Conservation (phyloP, 2,329 filamentous ascomycete genomes). For the Xylaria sp. region DNA sequence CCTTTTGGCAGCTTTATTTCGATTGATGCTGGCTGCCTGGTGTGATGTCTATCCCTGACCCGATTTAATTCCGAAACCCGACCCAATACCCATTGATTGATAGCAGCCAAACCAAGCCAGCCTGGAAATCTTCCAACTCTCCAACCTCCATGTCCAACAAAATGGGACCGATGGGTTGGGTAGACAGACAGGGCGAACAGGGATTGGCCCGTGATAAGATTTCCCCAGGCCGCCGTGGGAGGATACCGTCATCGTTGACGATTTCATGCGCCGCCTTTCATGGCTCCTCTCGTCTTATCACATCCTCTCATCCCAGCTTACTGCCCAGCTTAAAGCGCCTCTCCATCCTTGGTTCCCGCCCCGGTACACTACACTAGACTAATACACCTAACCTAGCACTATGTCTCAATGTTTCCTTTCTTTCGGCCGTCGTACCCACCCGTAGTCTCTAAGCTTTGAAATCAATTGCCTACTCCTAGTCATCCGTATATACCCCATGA, state of each 20-base stretch:
- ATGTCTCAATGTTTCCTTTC: neutral
- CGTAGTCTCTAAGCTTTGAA: slow-evolving; percentile 10
- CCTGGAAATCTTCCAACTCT: slow-evolving; percentile 7
- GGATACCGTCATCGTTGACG: slow-evolving; percentile 28
- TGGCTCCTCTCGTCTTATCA: neutral
- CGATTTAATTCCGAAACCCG: slow-evolving; percentile 1
- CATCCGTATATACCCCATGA: slow-evolving; percentile 2
- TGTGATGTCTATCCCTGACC: neutral
- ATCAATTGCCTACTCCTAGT: slow-evolving; percentile 8
- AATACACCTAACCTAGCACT: neutral
- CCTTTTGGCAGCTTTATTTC: too few relatives aligned
- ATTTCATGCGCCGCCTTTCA: neutral
- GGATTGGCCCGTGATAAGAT: slow-evolving; percentile 29
- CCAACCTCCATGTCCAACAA: slow-evolving; percentile 19
- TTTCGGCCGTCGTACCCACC: slow-evolving; percentile 7
- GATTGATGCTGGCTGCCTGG: neutral
- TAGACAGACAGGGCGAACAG: slow-evolving; percentile 17
- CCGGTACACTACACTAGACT: neutral
- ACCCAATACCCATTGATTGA: slow-evolving; percentile 21
- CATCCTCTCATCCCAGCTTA: neutral
- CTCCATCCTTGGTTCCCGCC: neutral
- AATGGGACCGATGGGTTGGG: slow-evolving; percentile 12
- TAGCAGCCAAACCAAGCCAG: slow-evolving; percentile 15
- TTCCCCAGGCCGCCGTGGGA: slow-evolving; percentile 2
- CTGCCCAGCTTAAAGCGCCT: neutral